Conservation (phyloP, 2,329 filamentous ascomycete genomes). For the Fusarium algeriense region DNA sequence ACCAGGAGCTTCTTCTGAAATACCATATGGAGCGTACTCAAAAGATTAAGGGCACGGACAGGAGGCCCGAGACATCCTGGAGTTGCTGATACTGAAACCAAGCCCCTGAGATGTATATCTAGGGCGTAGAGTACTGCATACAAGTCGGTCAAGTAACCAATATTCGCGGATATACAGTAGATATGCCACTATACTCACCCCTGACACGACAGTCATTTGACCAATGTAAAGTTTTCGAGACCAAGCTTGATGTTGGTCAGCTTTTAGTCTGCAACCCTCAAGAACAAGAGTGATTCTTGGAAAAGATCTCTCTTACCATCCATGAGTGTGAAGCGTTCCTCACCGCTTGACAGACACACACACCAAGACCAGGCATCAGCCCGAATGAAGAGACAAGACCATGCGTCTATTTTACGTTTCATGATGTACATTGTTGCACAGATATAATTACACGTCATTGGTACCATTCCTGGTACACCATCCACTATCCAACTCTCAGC, state of each 20-base stretch:
- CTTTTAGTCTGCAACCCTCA: background rate
- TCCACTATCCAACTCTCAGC: slow-evolving; percentile 24
- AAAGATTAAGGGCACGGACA: background rate
- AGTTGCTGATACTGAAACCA: background rate
- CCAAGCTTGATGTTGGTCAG: background rate
- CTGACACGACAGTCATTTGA: background rate
- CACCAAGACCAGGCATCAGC: background rate
- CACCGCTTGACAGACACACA: background rate
- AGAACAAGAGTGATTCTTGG: background rate
- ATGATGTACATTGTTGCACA: slow-evolving; percentile 51
- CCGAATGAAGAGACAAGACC: slow-evolving; percentile 33
- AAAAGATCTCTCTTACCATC: background rate
- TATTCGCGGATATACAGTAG: background rate
- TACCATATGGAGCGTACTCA: background rate
- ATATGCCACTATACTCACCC: background rate
- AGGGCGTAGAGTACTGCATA: background rate
- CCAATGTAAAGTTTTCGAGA: background rate
- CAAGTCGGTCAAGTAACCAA: background rate
- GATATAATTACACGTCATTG: slow-evolving; percentile 50
- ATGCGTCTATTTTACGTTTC: slow-evolving; percentile 48
- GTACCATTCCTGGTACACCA: slow-evolving; percentile 35
- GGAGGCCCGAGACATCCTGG: background rate
- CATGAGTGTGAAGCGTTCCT: background rate
- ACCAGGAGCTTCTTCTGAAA: background rate
- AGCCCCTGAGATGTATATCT: background rate